A percentile compares a stretch with the other conserved stretches of the same genome.
These are phyloP conservation scores for Samsoniella hepiali DNA, from an alignment of 2,329 filamentous ascomycete genomes.

Conservation along the genomic window DNA sequence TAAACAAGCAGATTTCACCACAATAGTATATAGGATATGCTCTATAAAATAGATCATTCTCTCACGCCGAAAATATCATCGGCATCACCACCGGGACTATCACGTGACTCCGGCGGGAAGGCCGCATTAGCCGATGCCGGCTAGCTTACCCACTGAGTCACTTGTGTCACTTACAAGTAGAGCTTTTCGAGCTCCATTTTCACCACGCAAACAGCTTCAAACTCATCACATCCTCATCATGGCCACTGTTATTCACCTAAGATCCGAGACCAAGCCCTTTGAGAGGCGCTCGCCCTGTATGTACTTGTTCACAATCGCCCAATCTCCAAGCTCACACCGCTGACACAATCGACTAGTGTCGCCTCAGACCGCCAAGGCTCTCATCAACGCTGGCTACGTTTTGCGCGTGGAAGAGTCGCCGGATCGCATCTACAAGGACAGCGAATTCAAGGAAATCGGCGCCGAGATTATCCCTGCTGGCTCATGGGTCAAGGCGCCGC, in stretches of 20 bases:
- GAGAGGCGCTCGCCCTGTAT: slow-evolving; percentile 21
- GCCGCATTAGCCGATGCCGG: background rate
- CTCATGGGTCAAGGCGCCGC: slow-evolving; percentile 64
- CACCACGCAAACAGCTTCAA: background rate
- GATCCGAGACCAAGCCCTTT: slow-evolving; percentile 21
- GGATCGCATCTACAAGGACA: slow-evolving; percentile 61
- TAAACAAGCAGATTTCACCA: too few relatives aligned
- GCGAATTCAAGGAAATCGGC: slow-evolving; percentile 59
- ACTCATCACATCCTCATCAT: slow-evolving; percentile 15
- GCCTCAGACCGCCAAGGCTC: slow-evolving; percentile 31
- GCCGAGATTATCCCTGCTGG: slow-evolving; percentile 63
- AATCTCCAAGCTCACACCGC: background rate
- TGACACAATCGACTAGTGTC: slow-evolving; percentile 21
- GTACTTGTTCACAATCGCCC: background rate
- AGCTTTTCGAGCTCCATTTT: slow-evolving; percentile 3
- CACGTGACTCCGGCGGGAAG: slow-evolving; percentile 11
- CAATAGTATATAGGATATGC: background rate
- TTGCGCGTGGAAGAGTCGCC: slow-evolving; percentile 64
- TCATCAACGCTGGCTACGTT: slow-evolving; percentile 65
- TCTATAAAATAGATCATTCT: background rate
- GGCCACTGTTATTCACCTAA: slow-evolving; percentile 19
- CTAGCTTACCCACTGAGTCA: slow-evolving; percentile 5
- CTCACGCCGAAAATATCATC: background rate
- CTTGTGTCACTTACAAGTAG: slow-evolving; percentile 1
- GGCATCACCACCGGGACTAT: background rate